Conservation (phyloP, 129 eudicot species). For the Solidago caesia region DNA sequence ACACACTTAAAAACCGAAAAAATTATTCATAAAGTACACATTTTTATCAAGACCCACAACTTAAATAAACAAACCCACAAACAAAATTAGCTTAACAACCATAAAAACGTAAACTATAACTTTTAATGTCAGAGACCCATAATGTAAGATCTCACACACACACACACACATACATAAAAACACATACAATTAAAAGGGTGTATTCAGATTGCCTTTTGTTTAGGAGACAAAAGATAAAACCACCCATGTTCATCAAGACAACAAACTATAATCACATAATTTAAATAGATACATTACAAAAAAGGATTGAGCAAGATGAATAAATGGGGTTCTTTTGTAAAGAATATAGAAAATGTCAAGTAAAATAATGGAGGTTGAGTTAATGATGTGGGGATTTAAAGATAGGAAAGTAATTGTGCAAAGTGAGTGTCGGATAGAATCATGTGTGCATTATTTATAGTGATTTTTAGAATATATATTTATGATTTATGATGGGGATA, state of each 20-base stretch:
- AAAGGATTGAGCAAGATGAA: conserved; percentile 6
- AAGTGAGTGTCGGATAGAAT: conserved; percentile 26
- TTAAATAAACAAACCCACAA: too few relatives aligned
- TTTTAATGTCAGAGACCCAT: too few relatives aligned
- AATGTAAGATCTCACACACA: too few relatives aligned
- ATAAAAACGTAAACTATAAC: too few relatives aligned
- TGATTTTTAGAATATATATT: conserved; percentile 2
- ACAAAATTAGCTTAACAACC: too few relatives aligned
- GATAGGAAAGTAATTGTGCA: conserved; percentile 22
- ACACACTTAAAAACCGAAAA: background rate
- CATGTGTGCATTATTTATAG: conserved; percentile 31
- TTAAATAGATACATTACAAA: conserved; percentile 23
- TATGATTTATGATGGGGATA: too few relatives aligned
- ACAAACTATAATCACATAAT: conserved; percentile 26
- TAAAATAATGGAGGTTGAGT: conserved; percentile 19
- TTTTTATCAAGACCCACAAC: too few relatives aligned
- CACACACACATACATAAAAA: background rate
- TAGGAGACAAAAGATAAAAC: conserved; percentile 34
- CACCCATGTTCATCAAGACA: conserved; percentile 38
- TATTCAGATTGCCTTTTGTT: conserved; percentile 32
- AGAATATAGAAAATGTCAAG: conserved; percentile 2
- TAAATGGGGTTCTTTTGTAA: conserved; percentile 20
- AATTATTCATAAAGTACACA: too few relatives aligned
- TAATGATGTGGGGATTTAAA: conserved; percentile 1
- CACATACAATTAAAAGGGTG: conserved; percentile 24